Evolutionary conservation across 2,329 filamentous ascomycete species (phyloP).

Genomic region (Xylariaceae sp.): DNA sequence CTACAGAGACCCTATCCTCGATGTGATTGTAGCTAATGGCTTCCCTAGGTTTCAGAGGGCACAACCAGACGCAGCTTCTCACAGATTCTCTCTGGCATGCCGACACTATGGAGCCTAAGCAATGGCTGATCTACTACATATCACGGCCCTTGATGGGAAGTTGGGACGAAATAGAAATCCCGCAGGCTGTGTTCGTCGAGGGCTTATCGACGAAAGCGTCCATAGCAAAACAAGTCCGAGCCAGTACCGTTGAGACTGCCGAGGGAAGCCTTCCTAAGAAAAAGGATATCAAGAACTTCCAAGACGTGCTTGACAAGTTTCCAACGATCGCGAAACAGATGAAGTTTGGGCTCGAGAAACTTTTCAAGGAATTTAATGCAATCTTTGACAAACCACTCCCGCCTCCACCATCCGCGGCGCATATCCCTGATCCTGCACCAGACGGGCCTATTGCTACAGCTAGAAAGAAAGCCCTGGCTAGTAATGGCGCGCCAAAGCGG

Average conservation of each 20-base stretch:
- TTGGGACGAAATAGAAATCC: constrained; percentile 70
- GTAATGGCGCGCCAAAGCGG: constrained; percentile 40
- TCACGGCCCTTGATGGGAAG: constrained; percentile 79
- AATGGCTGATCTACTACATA: constrained; percentile 97
- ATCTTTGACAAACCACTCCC: constrained; percentile 82
- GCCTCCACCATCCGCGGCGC: constrained; percentile 59
- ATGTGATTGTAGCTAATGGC: constrained; percentile 13
- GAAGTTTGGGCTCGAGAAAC: constrained; percentile 81
- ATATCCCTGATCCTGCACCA: constrained; percentile 54
- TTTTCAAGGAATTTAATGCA: constrained; percentile 83
- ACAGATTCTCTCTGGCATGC: constrained; percentile 83
- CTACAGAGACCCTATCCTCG: constrained; percentile 21
- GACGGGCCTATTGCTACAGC: constrained; percentile 53
- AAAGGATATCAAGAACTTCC: constrained; percentile 87
- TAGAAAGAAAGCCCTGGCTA: constrained; percentile 49
- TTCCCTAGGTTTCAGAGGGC: constrained; percentile 72
- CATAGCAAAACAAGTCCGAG: constrained; percentile 33
- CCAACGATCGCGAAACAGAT: constrained; percentile 95
- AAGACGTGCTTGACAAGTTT: constrained; percentile 83
- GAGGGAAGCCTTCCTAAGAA: constrained; percentile 58
- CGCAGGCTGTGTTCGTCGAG: constrained; percentile 56
- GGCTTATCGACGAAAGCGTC: constrained; percentile 37
- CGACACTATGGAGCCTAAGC: constrained; percentile 79
- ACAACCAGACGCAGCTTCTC: constrained; percentile 84
- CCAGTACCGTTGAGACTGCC: constrained; percentile 36